Evolutionary conservation across 768 basidiomycete species (phyloP).

Genomic region (Hysterangium stoloniferum): DNA sequence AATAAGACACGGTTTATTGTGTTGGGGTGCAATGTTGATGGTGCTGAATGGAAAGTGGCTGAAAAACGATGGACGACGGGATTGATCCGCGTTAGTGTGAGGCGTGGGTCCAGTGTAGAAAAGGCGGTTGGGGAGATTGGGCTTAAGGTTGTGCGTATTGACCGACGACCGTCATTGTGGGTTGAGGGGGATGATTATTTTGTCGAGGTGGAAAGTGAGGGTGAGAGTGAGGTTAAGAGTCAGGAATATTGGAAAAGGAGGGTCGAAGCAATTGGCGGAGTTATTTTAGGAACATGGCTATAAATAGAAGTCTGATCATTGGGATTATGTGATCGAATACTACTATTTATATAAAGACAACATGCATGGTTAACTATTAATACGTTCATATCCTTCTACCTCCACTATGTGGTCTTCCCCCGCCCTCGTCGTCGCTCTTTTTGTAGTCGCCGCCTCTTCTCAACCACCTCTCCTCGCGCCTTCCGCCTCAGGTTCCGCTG

Average conservation of each 20-base stretch:
- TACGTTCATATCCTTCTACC: too few species aligned
- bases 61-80: conserved; percentile 26
- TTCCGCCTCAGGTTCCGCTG: neutral
- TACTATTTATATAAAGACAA: too few species aligned
- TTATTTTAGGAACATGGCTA: neutral
- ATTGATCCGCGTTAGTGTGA: conserved; percentile 29
- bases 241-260: conserved; percentile 25
- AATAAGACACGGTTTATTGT: conserved; percentile 9
- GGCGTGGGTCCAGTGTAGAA: conserved; percentile 16
- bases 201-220: conserved; percentile 40
- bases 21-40: neutral
- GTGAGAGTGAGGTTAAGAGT: conserved; percentile 2
- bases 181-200: conserved; percentile 50
- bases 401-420: conserved; percentile 25
- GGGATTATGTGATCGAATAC: too few species aligned
- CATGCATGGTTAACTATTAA: too few species aligned
- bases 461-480: neutral
- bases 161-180: conserved; percentile 50
- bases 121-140: conserved; percentile 31
- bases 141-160: conserved; percentile 44
- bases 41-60: conserved; percentile 60
- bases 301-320: too few species aligned
- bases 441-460: neutral
- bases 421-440: conserved; percentile 31
- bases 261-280: conserved; percentile 24